phyloP scores from a whole-genome alignment of 179 eudicot species.

The Silene coronaria region DNA sequence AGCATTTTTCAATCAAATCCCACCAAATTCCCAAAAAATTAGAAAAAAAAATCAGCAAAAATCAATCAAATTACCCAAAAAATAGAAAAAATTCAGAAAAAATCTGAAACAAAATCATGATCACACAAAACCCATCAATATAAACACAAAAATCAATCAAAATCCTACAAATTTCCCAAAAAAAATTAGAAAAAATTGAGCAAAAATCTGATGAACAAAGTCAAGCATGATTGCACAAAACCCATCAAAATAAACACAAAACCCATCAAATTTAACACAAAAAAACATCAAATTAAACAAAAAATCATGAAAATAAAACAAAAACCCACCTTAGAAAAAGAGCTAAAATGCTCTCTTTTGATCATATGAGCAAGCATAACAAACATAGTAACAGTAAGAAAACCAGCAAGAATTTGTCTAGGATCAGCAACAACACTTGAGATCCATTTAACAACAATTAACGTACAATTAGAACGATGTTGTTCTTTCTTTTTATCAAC shows the following conservation, averaged over 20 bases:
- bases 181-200: not conserved
- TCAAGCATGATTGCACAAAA: not conserved
- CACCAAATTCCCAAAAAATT: not conserved
- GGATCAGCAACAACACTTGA: conserved; percentile 65
- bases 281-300: not conserved
- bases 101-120: not conserved
- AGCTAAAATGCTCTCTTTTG: conserved; percentile 69
- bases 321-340: conserved; percentile 32
- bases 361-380: conserved; percentile 91
- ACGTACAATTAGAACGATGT: conserved; percentile 17
- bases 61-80: not conserved
- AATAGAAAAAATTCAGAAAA: not conserved
- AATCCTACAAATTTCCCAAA: not conserved
- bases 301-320: not conserved
- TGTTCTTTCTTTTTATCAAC: conserved; percentile 20
- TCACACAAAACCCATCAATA: not conserved
- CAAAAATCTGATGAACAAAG: not conserved
- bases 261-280: not conserved
- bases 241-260: conserved; percentile 4
- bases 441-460: conserved; percentile 29
- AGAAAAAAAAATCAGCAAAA: not conserved
- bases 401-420: conserved; percentile 81
- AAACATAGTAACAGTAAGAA: conserved; percentile 84
- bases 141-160: not conserved
- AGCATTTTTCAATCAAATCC: not conserved